Evolutionary conservation across 2,329 filamentous ascomycete species (phyloP).

Genomic region (Microsporum canis): DNA sequence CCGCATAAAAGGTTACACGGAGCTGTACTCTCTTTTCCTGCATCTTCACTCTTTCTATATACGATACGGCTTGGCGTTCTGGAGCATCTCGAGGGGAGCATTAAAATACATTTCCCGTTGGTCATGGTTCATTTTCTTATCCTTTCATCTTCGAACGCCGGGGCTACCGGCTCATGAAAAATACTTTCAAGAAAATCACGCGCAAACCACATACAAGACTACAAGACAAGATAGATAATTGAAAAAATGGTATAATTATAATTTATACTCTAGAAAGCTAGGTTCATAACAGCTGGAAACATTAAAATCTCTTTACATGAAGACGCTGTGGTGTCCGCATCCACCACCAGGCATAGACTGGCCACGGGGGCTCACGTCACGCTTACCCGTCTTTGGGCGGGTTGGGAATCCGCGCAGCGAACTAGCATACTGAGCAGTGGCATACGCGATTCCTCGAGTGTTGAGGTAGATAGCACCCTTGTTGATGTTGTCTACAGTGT

Average conservation of each 20-base stretch:
- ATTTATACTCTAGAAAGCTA: background rate
- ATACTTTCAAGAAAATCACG: no score
- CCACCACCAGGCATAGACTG: background rate
- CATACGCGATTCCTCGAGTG: slow-evolving; percentile 31
- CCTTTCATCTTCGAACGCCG: no score
- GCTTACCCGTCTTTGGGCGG: slow-evolving; percentile 7
- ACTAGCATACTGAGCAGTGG: slow-evolving; percentile 54
- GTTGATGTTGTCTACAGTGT: slow-evolving; percentile 45
- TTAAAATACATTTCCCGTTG: background rate
- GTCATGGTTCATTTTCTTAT: no score
- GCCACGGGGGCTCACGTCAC: background rate
- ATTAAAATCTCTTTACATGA: background rate
- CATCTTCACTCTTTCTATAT: background rate
- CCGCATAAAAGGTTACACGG: background rate
- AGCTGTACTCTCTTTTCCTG: background rate
- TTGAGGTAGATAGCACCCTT: slow-evolving; percentile 45
- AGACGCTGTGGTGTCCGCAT: background rate
- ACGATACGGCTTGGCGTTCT: background rate
- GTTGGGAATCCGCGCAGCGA: slow-evolving; percentile 27
- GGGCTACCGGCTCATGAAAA: no score
- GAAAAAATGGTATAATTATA: background rate
- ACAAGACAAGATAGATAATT: no score
- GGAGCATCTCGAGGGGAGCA: background rate
- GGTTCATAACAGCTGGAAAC: background rate
- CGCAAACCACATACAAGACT: no score